Conservation (phyloP, 345 rosid species). For the Microcos paniculata region DNA sequence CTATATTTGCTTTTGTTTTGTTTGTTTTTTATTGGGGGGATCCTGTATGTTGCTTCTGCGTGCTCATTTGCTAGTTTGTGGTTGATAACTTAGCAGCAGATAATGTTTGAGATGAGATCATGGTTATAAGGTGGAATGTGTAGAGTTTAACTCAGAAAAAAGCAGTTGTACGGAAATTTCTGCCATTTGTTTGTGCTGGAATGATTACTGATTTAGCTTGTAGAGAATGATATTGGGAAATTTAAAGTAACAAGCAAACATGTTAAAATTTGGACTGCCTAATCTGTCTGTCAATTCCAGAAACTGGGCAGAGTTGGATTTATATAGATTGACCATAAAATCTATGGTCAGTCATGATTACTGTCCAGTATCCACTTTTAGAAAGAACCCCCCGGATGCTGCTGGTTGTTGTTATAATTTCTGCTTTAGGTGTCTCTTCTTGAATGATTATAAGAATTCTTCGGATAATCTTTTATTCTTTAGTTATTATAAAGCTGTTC, state of each 20-base stretch:
- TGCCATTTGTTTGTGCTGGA: not conserved
- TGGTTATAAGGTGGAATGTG: not conserved
- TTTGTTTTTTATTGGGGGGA: not conserved
- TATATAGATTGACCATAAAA: not conserved
- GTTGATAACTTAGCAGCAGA: not conserved
- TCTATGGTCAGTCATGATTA: not conserved
- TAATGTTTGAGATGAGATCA: not conserved
- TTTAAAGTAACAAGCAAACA: not conserved
- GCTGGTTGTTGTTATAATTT: not conserved
- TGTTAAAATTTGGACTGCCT: not conserved
- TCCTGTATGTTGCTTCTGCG: not conserved
- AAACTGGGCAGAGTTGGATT: not conserved
- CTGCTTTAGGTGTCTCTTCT: not conserved
- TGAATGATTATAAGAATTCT: not conserved
- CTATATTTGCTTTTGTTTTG: not conserved
- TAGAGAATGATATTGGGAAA: not conserved
- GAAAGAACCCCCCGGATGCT: not conserved
- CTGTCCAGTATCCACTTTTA: not conserved
- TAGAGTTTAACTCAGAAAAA: not conserved
- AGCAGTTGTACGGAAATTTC: not conserved
- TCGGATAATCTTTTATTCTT: not conserved
- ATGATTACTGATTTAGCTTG: not conserved
- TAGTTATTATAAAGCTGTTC: not conserved
- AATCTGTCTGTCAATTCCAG: not conserved
- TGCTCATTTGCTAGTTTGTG: not conserved